These are phyloP conservation scores for Paradendryphiella salina DNA, from an alignment of 2,329 filamentous ascomycete species.

Conservation along the genomic window DNA sequence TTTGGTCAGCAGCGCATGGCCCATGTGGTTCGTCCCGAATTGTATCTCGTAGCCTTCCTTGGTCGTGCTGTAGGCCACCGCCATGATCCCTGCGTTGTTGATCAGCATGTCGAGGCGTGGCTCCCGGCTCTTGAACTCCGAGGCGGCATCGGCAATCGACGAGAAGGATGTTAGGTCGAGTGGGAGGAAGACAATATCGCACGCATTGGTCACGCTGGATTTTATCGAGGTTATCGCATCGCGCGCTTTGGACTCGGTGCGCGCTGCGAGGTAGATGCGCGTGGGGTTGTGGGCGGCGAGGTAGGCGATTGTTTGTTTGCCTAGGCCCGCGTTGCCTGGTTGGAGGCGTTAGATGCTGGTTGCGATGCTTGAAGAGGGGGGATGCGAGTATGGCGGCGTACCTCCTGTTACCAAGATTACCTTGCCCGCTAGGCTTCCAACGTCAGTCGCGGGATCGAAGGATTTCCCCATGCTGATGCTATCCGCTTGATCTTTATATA, in stretches of 20 bases:
- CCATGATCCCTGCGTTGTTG: slow-evolving; percentile 54
- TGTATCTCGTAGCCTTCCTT: slow-evolving; percentile 56
- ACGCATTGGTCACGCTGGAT: slow-evolving; percentile 38
- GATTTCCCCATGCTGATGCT: slow-evolving; percentile 22
- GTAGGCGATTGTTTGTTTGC: slow-evolving; percentile 51
- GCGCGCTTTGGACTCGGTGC: slow-evolving; percentile 49
- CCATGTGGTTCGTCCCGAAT: slow-evolving; percentile 57
- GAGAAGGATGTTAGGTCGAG: slow-evolving; percentile 51
- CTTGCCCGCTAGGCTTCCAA: slow-evolving; percentile 36
- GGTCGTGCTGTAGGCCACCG: slow-evolving; percentile 45
- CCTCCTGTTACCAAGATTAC: slow-evolving; percentile 45
- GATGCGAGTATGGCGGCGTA: slow-evolving; percentile 24
- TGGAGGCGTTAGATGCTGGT: slow-evolving; percentile 1
- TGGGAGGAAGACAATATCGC: slow-evolving; percentile 45
- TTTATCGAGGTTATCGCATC: slow-evolving; percentile 49
- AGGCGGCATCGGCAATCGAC: slow-evolving; percentile 46
- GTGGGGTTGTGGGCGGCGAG: slow-evolving; percentile 51
- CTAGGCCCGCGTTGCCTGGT: slow-evolving; percentile 53
- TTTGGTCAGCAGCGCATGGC: slow-evolving; percentile 55
- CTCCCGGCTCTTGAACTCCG: slow-evolving; percentile 41
- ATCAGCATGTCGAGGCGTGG: slow-evolving; percentile 53
- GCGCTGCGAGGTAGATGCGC: slow-evolving; percentile 54
- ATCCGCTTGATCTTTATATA: slow-evolving; percentile 4
- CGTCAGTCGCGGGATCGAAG: slow-evolving; percentile 34
- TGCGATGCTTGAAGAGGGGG: background rate